These are phyloP conservation scores for Zygotorulaspora chibaensis DNA, from an alignment of 805 yeast species.

Conservation along the genomic window DNA sequence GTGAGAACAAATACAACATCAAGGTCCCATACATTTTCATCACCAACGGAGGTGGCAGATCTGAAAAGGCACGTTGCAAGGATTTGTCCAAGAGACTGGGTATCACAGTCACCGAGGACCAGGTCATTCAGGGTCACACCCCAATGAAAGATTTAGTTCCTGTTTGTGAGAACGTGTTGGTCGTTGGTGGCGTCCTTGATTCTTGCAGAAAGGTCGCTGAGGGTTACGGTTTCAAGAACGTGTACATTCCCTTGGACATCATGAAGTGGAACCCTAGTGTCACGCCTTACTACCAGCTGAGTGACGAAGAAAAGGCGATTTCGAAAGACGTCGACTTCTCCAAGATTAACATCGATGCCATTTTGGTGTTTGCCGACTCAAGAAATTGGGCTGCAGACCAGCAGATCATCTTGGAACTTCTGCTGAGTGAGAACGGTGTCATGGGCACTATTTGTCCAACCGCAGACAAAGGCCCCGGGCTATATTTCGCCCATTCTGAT, in stretches of 20 bases:
- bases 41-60: slow-evolving; percentile 90
- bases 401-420: slow-evolving; percentile 78
- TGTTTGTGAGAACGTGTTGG: slow-evolving; percentile 66
- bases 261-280: slow-evolving; percentile 86
- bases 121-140: slow-evolving; percentile 89
- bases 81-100: slow-evolving; percentile 63
- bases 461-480: slow-evolving; percentile 71
- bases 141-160: slow-evolving; percentile 83
- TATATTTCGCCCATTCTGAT: slow-evolving; percentile 88
- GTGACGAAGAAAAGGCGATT: slow-evolving; percentile 61
- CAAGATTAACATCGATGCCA: slow-evolving; percentile 67
- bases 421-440: slow-evolving; percentile 69
- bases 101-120: slow-evolving; percentile 61
- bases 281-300: slow-evolving; percentile 73
- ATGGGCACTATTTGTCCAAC: slow-evolving; percentile 78
- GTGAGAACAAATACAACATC: slow-evolving; percentile 71
- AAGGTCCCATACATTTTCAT: slow-evolving; percentile 80
- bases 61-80: slow-evolving; percentile 67
- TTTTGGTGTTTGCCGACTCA: slow-evolving; percentile 85
- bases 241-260: slow-evolving; percentile 75
- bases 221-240: slow-evolving; percentile 78
- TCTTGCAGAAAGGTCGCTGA: slow-evolving; percentile 79
- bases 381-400: slow-evolving; percentile 93
- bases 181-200: slow-evolving; percentile 86
- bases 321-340: slow-evolving; percentile 59